Evolutionary conservation across 495 filamentous ascomycete genomes (phyloP), one percentile per base, ranked within the genome.

Genomic region (Rhizodiscina lignyota): DNA sequence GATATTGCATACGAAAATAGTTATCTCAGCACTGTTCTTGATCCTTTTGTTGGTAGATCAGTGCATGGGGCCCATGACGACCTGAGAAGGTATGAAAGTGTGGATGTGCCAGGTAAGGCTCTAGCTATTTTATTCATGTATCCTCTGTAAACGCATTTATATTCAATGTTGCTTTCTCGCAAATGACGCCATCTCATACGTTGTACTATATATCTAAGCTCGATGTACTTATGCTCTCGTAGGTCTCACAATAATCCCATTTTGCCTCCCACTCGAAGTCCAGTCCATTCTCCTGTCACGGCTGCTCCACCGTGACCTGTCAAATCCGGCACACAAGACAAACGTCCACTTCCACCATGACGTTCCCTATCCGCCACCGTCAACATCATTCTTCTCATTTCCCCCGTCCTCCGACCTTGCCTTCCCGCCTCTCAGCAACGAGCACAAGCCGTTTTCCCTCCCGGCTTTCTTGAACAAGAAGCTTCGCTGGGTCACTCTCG

Each of bases 401-500:
- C 57, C 35, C 58, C 30, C 38, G 15, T 16, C 8, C n/a, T 38
- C 35, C 11, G 22, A 36, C 8, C 22, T 34, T 6, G 4, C 44
- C 8, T 54, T 74, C n/a, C 36, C 43, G 3, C 80, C 86, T 2
- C 74, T 77, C 35, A 70, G 86, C 50, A 60, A 75, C 0, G 34
- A 44, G 1, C 84, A 94, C 57, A 77, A 73, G 29, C 64, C 79
- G 2, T 55, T 94, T 4, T 61, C 68, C 11, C 59, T 82, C 32
- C 60, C 67, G 22, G 69, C 66, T 38, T 64, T 79, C 28, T 60
- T 94, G 2, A 63, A 74, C 22, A 77, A 75, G 41, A 86, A 80
- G 39, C 68, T 94, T 4, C 81, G 83, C 30, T 94, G 87, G 89
- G 68, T 92, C 11, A 94, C 87, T 4, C 65, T 96, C 8, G 89